Conservation (phyloP, 192 early-diverging fungal species). For the Coemansia sp. region DNA sequence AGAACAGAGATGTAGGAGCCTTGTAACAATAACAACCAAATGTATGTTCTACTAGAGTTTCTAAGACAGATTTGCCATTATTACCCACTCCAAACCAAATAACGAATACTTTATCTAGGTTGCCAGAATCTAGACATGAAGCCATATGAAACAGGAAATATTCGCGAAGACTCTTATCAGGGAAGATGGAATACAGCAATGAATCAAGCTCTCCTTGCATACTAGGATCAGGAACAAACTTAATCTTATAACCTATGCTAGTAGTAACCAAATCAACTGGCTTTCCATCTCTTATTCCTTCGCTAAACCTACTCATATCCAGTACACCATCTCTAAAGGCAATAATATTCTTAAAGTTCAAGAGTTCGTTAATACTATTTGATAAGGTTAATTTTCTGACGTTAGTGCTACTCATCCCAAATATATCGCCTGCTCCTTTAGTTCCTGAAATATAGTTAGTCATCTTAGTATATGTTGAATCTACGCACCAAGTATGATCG, state of each 20-base stretch:
- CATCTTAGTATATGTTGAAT: too few species aligned
- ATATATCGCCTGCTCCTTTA: too few species aligned
- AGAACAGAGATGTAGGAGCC: conserved; percentile 22
- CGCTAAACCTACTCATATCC: conserved; percentile 6
- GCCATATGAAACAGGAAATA: conserved; percentile 14
- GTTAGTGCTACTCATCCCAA: too few species aligned
- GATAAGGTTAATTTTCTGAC: neutral
- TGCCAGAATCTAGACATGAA: conserved; percentile 18
- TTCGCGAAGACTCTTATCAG: conserved; percentile 3
- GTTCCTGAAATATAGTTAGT: too few species aligned
- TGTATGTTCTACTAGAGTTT: conserved; percentile 15
- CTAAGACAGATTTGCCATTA: conserved; percentile 23
- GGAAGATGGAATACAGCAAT: neutral
- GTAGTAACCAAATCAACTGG: neutral
- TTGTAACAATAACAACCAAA: conserved; percentile 23
- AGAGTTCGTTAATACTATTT: neutral
- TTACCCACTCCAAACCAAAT: conserved; percentile 19
- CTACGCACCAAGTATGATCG: neutral
- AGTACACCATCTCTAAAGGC: conserved; percentile 19
- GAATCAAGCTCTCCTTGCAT: neutral
- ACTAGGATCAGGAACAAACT: neutral
- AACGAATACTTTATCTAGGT: conserved; percentile 15
- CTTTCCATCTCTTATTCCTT: neutral
- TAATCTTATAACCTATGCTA: neutral
- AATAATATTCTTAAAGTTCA: conserved; percentile 17